A percentile compares a stretch with the other conserved stretches of the same genome.
Conservation (phyloP, 331 rosid species). For the Quercus phellos region DNA sequence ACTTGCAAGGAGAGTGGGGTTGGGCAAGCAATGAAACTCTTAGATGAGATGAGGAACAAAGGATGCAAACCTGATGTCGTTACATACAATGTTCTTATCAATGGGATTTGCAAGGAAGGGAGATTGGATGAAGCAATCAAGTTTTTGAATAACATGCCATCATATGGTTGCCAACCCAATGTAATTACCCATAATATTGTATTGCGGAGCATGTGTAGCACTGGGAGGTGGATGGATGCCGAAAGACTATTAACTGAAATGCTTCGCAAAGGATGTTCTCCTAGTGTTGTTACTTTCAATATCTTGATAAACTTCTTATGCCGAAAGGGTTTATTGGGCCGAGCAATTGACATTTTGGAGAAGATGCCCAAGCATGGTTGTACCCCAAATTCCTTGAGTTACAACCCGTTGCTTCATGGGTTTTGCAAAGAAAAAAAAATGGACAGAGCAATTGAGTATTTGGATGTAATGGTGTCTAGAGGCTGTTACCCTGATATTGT, state of each 20-base stretch:
- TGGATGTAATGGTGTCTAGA: slow-evolving; percentile 74
- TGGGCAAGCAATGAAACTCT: slow-evolving; percentile 67
- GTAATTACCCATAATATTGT: slow-evolving; percentile 71
- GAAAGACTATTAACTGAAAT: slow-evolving; percentile 66
- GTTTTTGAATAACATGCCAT: slow-evolving; percentile 50
- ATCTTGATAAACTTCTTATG: slow-evolving; percentile 83
- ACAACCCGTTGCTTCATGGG: slow-evolving; percentile 84
- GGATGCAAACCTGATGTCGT: slow-evolving; percentile 89
- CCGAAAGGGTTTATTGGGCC: slow-evolving; percentile 66
- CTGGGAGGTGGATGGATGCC: slow-evolving; percentile 85
- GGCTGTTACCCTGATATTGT: slow-evolving; percentile 92
- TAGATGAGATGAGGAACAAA: slow-evolving; percentile 72
- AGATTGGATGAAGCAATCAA: slow-evolving; percentile 70
- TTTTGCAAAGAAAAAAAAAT: slow-evolving; percentile 78
- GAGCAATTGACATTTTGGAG: slow-evolving; percentile 77
- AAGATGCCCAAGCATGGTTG: slow-evolving; percentile 85
- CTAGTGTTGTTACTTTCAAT: slow-evolving; percentile 89
- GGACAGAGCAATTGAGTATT: slow-evolving; percentile 73
- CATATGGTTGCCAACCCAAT: slow-evolving; percentile 68
- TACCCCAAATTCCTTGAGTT: slow-evolving; percentile 77
- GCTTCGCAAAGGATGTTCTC: slow-evolving; percentile 77
- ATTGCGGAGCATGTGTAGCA: slow-evolving; percentile 82
- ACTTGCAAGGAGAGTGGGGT: slow-evolving; percentile 80
- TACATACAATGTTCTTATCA: slow-evolving; percentile 76
- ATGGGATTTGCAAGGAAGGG: slow-evolving; percentile 83